Evolutionary conservation across 495 filamentous ascomycete genomes (phyloP).

Genomic region (Cenococcum geophilum): DNA sequence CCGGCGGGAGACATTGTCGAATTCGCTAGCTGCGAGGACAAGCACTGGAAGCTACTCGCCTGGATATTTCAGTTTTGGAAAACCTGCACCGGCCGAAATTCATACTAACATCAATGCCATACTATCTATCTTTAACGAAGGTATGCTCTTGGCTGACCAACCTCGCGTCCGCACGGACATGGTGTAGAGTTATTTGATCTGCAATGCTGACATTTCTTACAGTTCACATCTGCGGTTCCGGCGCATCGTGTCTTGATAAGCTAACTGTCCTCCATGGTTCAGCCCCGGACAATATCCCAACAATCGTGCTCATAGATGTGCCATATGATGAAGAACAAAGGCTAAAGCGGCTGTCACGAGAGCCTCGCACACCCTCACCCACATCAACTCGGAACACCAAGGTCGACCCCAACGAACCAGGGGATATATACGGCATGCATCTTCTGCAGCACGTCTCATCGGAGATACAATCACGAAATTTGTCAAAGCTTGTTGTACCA

Average conservation of each 20-base stretch:
- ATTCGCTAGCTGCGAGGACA: slow-evolving; percentile 20
- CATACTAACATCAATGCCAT: slow-evolving; percentile 31
- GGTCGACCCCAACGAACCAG: slow-evolving; percentile 20
- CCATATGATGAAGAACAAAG: slow-evolving; percentile 37
- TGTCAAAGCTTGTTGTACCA: slow-evolving; percentile 33
- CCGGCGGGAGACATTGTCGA: slow-evolving; percentile 28
- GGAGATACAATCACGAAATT: slow-evolving; percentile 30
- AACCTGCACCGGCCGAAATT: slow-evolving; percentile 24
- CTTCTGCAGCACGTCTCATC: slow-evolving; percentile 33
- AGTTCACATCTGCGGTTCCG: slow-evolving; percentile 33
- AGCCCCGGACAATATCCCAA: slow-evolving; percentile 17
- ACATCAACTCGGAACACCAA: slow-evolving; percentile 13
- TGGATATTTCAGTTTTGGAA: slow-evolving; percentile 28
- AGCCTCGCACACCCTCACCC: slow-evolving; percentile 32
- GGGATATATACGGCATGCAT: slow-evolving; percentile 35
- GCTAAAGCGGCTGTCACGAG: slow-evolving; percentile 29
- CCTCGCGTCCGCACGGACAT: neutral
- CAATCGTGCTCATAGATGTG: slow-evolving; percentile 34
- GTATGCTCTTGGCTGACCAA: slow-evolving; percentile 13
- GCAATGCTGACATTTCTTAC: neutral
- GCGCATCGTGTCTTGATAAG: slow-evolving; percentile 29
- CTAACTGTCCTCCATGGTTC: slow-evolving; percentile 30
- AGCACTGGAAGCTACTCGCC: slow-evolving; percentile 24
- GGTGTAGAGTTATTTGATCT: neutral
- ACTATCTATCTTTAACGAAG: slow-evolving; percentile 35